Base-by-base conservation (phyloP, 305 asterid species). In the Solanum aculeatissimum region DNA sequence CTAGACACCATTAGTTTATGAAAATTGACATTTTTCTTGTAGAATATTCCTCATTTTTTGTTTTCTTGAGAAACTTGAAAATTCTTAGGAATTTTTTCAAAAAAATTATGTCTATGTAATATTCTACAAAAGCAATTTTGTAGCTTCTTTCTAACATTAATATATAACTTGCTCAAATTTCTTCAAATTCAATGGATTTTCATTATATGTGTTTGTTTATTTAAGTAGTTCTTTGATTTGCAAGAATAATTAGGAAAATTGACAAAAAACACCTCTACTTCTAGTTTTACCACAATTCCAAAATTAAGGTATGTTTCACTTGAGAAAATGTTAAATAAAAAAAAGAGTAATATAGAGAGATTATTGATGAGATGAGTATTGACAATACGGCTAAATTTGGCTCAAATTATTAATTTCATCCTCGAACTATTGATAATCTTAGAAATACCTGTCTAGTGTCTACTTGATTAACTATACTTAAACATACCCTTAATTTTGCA, bases 191-290 rank as follows among this genome's bases (percentile, higher is more conserved):
- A 60, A 21, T 81, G 45, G 21, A 62, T 62, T 25, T 43, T 81
- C 3, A 45, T 7, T 62, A 9, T 65, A 7, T 23, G 6, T 45
- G 3, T 7, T 27, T 19, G 13, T 55, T 21, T 12, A 9, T 35
- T 29, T 62, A 14, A 21, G 29, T 58, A 42, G 43, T 38, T 10
- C 6, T 0, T 55, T 35, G 40, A 35, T 35, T 86, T 93, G 90
- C 92, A 92, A 94, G 95, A 77, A 88, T 83, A 86, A 83, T 55
- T 78, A 92, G 92, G 85, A 91, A 91, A 88, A 90, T 92, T 86
- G 42, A 29, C 25, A 89, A 85, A 83, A 72, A 85, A 42, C 49
- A 79, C 83, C 32, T 14, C 72, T 43, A 43, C 84, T 69, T 83
- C 86, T 83, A 86, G 88, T 83, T 84, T 78, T 74, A 86, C 80